Evolutionary conservation across 148 eudicot genomes (phyloP), one percentile per base, ranked within the genome.

Genomic region (Polygonum maritimum): DNA sequence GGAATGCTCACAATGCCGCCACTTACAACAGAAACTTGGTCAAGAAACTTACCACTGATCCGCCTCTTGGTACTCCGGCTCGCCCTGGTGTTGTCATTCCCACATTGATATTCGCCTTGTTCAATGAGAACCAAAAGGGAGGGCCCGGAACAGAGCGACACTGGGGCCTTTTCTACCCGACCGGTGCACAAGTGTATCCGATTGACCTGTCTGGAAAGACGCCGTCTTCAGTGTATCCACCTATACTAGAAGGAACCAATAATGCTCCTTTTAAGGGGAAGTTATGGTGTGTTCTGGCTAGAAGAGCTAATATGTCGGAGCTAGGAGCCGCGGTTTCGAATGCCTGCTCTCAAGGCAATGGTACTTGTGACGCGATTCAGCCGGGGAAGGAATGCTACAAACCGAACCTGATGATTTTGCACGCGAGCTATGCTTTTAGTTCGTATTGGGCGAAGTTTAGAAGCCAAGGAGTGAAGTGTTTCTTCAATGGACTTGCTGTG

Each of bases 141-240:
- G 98, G 98, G 6, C 96, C 83, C 9, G 92, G 97, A 4, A 94
- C 98, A 15, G 98, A 94, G 84, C 78, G 98, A 45, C 97, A 94
- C 70, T 94, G 89, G 83, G 98, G 98, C 60, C 48, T 88, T 40
- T 49, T 94, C 72, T 82, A 92, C 78, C 98, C 98, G 38, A 88
- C 88, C 39, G 87, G 88, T 58, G 36, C 86, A 0, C 65, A 76
- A 15, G 74, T 94, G 11, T 94, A 91, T 74, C 86, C 81, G 11
- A 85, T 94, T 33, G 98, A 94, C 73, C 79, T 94, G 75, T 88
- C 89, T 0, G 98, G 98, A 1, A 45, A 86, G 76, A 88, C 87
- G 12, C 85, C 67, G 10, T 73, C 71, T 45, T 81, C 84, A 19
- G 77, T 51, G n/a, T 88, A 81, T 76, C 81, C 81, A 69, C 71